Percentiles rank a stretch among this genome's conserved stretches.
These are phyloP conservation scores for Botrytis elliptica DNA, from an alignment of 2,329 filamentous ascomycete genomes.

Conservation along the genomic window DNA sequence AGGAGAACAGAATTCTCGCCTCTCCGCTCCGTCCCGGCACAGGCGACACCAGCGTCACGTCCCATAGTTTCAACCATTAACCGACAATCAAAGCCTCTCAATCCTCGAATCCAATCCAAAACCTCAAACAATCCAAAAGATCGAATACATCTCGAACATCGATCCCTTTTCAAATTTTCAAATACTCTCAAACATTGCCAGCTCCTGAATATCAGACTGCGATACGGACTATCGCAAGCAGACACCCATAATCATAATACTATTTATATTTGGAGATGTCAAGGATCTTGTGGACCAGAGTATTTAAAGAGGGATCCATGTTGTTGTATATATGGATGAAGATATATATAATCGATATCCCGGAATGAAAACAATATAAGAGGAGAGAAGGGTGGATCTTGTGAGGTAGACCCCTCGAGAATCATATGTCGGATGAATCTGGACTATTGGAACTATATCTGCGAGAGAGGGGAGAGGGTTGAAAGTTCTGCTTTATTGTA, in stretches of 20 bases:
- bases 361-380: not conserved
- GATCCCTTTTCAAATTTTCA: not conserved
- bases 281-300: not conserved
- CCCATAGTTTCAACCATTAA: not conserved
- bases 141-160: not conserved
- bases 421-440: not conserved
- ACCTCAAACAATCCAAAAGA: not conserved
- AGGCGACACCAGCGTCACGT: not conserved
- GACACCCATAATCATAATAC: not conserved
- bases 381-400: not conserved
- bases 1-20: not conserved
- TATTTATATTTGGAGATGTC: not conserved
- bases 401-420: not conserved
- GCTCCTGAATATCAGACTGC: not conserved
- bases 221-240: not conserved
- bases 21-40: not conserved
- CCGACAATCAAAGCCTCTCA: not conserved
- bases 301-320: not conserved
- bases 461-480: too few relatives aligned
- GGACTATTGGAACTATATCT: not conserved
- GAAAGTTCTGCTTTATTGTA: not conserved
- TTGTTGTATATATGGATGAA: not conserved
- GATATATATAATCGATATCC: not conserved
- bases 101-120: not conserved
- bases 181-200: not conserved